Percentiles rank a stretch among this genome's conserved stretches.
Conservation (phyloP, 495 filamentous ascomycete genomes). For the Echria macrotheca region DNA sequence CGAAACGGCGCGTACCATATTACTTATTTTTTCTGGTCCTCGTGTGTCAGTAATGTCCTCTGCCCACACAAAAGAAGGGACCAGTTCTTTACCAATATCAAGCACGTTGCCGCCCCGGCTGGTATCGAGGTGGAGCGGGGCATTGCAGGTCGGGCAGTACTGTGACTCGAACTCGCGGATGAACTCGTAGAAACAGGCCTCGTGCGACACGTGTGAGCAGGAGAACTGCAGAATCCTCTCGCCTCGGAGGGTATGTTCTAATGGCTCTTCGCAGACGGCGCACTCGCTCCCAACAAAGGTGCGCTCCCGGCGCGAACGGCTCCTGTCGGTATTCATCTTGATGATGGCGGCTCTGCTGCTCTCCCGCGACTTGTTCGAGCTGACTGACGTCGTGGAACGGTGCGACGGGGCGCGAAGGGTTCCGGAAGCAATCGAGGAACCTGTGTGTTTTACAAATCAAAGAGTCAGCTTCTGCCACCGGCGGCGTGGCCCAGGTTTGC, state of each 20-base stretch:
- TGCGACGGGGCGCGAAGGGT: conserved; percentile 40
- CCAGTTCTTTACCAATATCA: conserved; percentile 65
- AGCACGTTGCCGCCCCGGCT: conserved; percentile 92
- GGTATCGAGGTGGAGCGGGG: conserved; percentile 86
- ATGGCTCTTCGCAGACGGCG: conserved; percentile 92
- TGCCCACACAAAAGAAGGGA: background rate
- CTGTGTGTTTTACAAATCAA: conserved; percentile 17
- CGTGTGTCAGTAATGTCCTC: conserved; percentile 14
- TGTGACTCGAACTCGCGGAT: conserved; percentile 94
- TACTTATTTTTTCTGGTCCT: conserved; percentile 82
- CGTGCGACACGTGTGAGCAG: conserved; percentile 91
- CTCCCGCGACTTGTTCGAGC: conserved; percentile 34
- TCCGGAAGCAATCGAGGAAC: conserved; percentile 33
- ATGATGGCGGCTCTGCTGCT: conserved; percentile 28
- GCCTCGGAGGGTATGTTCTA: conserved; percentile 93
- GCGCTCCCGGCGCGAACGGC: conserved; percentile 76
- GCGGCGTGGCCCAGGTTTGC: background rate
- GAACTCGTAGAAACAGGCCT: conserved; percentile 99
- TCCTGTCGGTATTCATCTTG: conserved; percentile 69
- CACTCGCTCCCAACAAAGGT: conserved; percentile 95
- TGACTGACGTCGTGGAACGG: conserved; percentile 37
- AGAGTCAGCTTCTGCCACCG: conserved; percentile 6
- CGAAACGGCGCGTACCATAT: conserved; percentile 82
- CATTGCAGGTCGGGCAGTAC: conserved; percentile 91
- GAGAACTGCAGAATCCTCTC: conserved; percentile 96